Percentiles rank a stretch among this genome's conserved stretches.
Evolutionary conservation across 768 basidiomycete genomes (phyloP).

Genomic region (Lentinus brumalis): DNA sequence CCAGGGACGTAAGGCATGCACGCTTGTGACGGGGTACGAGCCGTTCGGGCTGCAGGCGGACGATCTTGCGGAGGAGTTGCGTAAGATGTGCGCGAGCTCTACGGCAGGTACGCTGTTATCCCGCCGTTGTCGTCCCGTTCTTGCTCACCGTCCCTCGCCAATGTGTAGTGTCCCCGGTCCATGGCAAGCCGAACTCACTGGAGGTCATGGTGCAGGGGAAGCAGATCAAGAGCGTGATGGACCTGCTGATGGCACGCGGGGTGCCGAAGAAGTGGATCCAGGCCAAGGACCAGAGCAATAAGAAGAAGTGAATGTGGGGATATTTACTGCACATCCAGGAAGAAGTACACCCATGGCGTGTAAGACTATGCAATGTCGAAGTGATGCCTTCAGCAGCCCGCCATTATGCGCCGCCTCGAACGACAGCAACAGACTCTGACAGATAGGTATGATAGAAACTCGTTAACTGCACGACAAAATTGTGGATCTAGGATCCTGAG

Average conservation of each 20-base stretch:
- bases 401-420: no score
- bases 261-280: slow-evolving; percentile 85
- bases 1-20: slow-evolving; percentile 78
- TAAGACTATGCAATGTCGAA: not conserved
- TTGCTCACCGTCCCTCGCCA: not conserved
- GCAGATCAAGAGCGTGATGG: slow-evolving; percentile 65
- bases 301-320: slow-evolving; percentile 40
- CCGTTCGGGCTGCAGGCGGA: slow-evolving; percentile 70
- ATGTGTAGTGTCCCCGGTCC: slow-evolving; percentile 56
- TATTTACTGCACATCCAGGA: not conserved
- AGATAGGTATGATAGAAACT: no score
- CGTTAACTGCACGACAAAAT: no score
- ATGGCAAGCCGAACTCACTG: slow-evolving; percentile 55
- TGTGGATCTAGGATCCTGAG: no score
- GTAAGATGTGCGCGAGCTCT: slow-evolving; percentile 74
- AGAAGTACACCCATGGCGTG: not conserved
- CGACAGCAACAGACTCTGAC: no score
- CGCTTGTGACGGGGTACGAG: slow-evolving; percentile 79
- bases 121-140: not conserved
- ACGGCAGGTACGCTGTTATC: slow-evolving; percentile 60
- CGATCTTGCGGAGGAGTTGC: slow-evolving; percentile 76
- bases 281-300: slow-evolving; percentile 44
- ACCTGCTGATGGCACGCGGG: slow-evolving; percentile 67
- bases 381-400: no score
- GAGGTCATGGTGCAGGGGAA: slow-evolving; percentile 89